These are phyloP conservation scores for Wolfiporia cocos DNA, from an alignment of 1,284 basidiomycete genomes.

Conservation along the genomic window DNA sequence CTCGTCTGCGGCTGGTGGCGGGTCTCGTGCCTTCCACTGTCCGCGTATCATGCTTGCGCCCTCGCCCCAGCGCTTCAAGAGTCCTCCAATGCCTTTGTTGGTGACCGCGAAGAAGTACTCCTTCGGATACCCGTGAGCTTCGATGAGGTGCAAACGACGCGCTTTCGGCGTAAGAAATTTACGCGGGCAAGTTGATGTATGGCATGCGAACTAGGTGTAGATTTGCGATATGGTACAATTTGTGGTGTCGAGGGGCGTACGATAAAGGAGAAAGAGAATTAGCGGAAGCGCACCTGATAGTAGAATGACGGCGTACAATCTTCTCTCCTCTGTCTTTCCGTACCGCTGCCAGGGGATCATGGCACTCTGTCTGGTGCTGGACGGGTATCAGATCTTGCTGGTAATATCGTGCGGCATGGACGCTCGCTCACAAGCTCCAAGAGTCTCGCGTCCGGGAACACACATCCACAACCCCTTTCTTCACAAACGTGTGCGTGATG, in stretches of 20 bases:
- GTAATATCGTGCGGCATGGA: not conserved
- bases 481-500: slow-evolving; percentile 84
- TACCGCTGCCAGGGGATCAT: slow-evolving; percentile 74
- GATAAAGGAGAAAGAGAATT: not conserved
- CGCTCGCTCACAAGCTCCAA: slow-evolving; percentile 71
- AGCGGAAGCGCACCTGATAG: not conserved
- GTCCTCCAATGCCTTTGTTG: slow-evolving; percentile 79
- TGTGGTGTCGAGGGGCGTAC: no score
- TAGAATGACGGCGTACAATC: slow-evolving; percentile 52
- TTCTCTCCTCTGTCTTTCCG: slow-evolving; percentile 81
- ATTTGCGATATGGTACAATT: not conserved
- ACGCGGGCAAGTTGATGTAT: slow-evolving; percentile 57
- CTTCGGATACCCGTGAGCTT: slow-evolving; percentile 77
- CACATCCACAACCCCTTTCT: slow-evolving; percentile 59
- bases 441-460: slow-evolving; percentile 81
- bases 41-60: slow-evolving; percentile 71
- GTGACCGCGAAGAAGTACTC: slow-evolving; percentile 87
- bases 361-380: slow-evolving; percentile 84
- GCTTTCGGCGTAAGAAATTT: slow-evolving; percentile 73
- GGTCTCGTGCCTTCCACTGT: slow-evolving; percentile 55
- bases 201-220: slow-evolving; percentile 70
- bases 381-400: not conserved
- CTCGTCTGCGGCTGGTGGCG: slow-evolving; percentile 22
- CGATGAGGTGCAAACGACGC: slow-evolving; percentile 77
- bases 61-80: slow-evolving; percentile 72